Evolutionary conservation across 2,329 filamentous ascomycete species (phyloP), one percentile per base, ranked within the genome.

Genomic region (Didymella exigua): DNA sequence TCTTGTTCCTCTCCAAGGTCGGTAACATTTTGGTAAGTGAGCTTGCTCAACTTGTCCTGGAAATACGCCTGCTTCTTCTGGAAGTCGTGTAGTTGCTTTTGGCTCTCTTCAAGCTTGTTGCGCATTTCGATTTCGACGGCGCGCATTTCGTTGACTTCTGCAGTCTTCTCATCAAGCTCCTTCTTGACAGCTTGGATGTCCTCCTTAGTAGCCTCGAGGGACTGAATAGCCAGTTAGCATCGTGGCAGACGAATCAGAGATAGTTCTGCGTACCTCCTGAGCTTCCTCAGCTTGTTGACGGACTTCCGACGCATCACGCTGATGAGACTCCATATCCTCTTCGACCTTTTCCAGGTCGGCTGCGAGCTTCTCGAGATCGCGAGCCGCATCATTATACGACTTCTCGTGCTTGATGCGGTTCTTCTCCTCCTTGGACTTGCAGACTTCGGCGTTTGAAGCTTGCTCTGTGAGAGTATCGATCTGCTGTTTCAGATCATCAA

Each of bases 101-200:
- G 90, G 73, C 93, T 95, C 71, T 98, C 93, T 70, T 98, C 95
- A 1, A 99, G 87, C 78, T 96, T 96, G 77, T 98, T 98, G 60
- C 90, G 89, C 92, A 98, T 97, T 76, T 99, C 95, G 58, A 99
- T 97, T 75, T 99, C 95, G 3, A 89, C 6, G 80, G 81, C 3
- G 81, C 81, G 1, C 75, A 81, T 56, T 82, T 76, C 67, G 76
- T 74, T 54, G 82, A 72, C 80, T 70, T 82, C 16, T 80, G 81
- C 0, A 62, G 81, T 16, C 76, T 93, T 96, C 66, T 90, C 87
- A 62, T 99, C 93, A 10, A 98, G 82, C 66, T 96, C 90, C 4
- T 84, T 80, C 78, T 98, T 99, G 51, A 98, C 76, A 9, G 84
- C 80, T 41, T 87, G 83, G 3, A 99, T 83, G 71, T 95, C 90